phyloP scores from a whole-genome alignment of 148 eudicot species.

The Camellia lanceoleosa region DNA sequence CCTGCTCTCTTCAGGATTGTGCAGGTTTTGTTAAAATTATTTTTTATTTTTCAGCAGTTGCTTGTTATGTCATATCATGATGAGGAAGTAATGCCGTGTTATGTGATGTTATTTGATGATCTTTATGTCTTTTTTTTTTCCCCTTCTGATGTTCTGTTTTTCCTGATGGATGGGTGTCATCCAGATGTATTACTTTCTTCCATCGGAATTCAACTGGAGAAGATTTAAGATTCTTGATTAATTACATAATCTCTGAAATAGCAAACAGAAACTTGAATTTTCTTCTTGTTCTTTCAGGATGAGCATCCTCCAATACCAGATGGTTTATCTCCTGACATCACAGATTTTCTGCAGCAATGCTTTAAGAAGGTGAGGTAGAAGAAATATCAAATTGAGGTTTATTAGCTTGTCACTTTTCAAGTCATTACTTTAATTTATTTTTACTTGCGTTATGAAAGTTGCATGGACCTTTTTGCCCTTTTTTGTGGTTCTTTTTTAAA shows the following conservation, averaged over 20 bases:
- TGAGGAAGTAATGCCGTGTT: background rate
- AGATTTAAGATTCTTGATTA: background rate
- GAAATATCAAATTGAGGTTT: background rate
- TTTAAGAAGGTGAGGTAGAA: slow-evolving; percentile 76
- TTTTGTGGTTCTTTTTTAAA: background rate
- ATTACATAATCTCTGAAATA: background rate
- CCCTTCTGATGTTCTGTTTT: background rate
- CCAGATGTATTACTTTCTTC: background rate
- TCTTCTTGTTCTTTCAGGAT: slow-evolving; percentile 54
- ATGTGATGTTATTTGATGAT: background rate
- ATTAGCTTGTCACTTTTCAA: background rate
- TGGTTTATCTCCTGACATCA: slow-evolving; percentile 76
- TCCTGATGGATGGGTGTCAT: background rate
- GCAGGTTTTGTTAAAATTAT: slow-evolving; percentile 48
- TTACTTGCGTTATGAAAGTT: background rate
- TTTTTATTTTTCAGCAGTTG: background rate
- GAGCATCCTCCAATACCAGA: slow-evolving; percentile 98
- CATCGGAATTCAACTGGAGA: background rate
- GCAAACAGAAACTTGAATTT: slow-evolving; percentile 8
- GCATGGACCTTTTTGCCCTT: background rate
- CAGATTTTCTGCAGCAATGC: slow-evolving; percentile 88
- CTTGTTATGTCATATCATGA: background rate
- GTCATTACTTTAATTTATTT: background rate
- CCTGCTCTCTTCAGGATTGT: slow-evolving; percentile 99
- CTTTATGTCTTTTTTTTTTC: background rate